Evolutionary conservation across 768 basidiomycete genomes (phyloP).

Genomic region (Leccinum barrowsii): DNA sequence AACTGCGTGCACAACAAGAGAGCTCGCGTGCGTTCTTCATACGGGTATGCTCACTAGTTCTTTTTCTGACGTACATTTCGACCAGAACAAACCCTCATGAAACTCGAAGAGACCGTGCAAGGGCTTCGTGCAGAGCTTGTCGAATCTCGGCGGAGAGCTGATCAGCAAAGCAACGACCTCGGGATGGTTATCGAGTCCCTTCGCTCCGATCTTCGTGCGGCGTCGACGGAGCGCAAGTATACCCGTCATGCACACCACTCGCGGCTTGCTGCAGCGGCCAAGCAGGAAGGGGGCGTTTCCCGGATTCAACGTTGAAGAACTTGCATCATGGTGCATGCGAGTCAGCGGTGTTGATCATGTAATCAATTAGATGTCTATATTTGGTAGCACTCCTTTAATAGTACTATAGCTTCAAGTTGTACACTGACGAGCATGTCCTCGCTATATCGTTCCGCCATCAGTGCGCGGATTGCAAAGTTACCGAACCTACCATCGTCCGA

Average conservation of each 20-base stretch:
- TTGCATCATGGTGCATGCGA: background rate
- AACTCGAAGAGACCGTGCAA: slow-evolving; percentile 2
- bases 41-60: rapidly evolving
- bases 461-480: slow-evolving; percentile 71
- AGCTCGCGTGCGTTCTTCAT: slow-evolving; percentile 5
- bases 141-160: background rate
- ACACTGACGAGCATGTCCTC: slow-evolving; percentile 49
- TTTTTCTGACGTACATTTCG: background rate
- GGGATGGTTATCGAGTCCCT: background rate
- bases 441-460: slow-evolving; percentile 74
- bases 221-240: background rate
- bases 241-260: background rate
- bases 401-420: background rate
- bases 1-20: slow-evolving; percentile 4
- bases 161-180: background rate
- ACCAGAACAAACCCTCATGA: slow-evolving; percentile 2
- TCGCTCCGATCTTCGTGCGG: background rate
- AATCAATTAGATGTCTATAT: background rate
- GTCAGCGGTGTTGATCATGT: background rate
- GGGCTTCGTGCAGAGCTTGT: background rate
- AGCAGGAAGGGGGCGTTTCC: background rate
- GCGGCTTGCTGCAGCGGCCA: background rate
- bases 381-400: background rate
- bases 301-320: background rate
- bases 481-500: slow-evolving; percentile 48